These are phyloP conservation scores for Stachybotrys chartarum DNA, from an alignment of 2,329 filamentous ascomycete species.

Conservation along the genomic window DNA sequence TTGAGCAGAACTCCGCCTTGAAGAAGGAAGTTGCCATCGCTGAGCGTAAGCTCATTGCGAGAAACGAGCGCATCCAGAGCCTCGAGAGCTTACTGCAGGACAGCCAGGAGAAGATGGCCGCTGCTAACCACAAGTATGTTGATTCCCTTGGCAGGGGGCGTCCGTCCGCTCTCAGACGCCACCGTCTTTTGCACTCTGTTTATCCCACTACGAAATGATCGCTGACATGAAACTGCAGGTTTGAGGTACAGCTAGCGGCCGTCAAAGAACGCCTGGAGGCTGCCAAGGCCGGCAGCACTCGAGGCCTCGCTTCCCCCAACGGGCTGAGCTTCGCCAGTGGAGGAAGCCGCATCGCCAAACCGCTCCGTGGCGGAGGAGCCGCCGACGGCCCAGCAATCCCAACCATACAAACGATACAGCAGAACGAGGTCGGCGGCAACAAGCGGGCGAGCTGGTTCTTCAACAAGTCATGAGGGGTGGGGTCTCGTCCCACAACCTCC, in stretches of 20 bases:
- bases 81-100: constrained; percentile 89
- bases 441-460: constrained; percentile 74
- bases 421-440: constrained; percentile 46
- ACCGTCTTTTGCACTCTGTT: not conserved
- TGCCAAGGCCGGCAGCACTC: constrained; percentile 85
- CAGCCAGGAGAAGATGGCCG: constrained; percentile 95
- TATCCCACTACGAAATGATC: not conserved
- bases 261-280: constrained; percentile 97
- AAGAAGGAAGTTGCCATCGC: constrained; percentile 99
- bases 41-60: constrained; percentile 90
- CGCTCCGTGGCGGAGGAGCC: constrained; percentile 54
- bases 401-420: constrained; percentile 49
- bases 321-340: constrained; percentile 65
- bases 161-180: not conserved
- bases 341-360: constrained; percentile 63
- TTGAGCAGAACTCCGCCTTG: constrained; percentile 92
- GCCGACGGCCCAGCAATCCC: constrained; percentile 41
- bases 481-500: not conserved
- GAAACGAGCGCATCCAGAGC: constrained; percentile 94
- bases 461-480: constrained; percentile 45
- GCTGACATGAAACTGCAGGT: constrained; percentile 46
- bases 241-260: constrained; percentile 91
- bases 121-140: constrained; percentile 91
- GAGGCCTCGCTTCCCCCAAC: constrained; percentile 63
- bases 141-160: not conserved